Evolutionary conservation across 2,329 filamentous ascomycete genomes (phyloP), one percentile per base, ranked within the genome.

Genomic region (Arachnomyces sp.): DNA sequence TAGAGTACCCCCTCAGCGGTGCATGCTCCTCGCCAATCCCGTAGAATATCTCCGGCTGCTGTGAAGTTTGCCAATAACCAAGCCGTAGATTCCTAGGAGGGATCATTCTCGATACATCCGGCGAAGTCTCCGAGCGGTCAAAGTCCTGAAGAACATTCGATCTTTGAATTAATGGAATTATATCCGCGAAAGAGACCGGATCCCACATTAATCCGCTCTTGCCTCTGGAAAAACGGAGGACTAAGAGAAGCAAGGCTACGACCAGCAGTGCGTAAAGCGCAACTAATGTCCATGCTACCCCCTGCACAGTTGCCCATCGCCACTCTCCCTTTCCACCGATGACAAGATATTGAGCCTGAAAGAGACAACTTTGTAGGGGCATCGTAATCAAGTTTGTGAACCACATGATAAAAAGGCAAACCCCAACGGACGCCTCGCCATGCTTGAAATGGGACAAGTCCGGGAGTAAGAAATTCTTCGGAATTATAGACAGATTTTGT

Each of bases 121-220:
- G 52, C 32, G 78, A 72, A 0, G 78, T 76, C 52, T 89, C 83
- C 0, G 81, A 79, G 3, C 78, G 77, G 9, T 75, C 71, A 60
- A 88, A 94, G 52, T 84, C 82, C 15, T 72, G 68, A 36, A 88
- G 72, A 13, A 82, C 78, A 60, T 94, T 95, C 48, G 86, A 89
- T 44, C 84, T 77, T 48, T 86, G 82, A 17, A 94, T 72, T 8
- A 95, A 71, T 1, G 82, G 77, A 32, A 92, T 74, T 29, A 94
- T 67, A 56, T 95, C 88, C 3, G 85, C 89, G 6, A 95, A 68
- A 16, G 82, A 90, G 34, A 82, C 74, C 2, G 87, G 76, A 56
- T 95, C 87, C 89, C 89, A 95, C 54, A 83, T 75, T 46, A 95
- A 68, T 0, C 88, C 88, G 0, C 87, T 93, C 51, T 72, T 73